phyloP scores from a whole-genome alignment of 2,329 filamentous ascomycete species.

The Microcyclosporella mali region DNA sequence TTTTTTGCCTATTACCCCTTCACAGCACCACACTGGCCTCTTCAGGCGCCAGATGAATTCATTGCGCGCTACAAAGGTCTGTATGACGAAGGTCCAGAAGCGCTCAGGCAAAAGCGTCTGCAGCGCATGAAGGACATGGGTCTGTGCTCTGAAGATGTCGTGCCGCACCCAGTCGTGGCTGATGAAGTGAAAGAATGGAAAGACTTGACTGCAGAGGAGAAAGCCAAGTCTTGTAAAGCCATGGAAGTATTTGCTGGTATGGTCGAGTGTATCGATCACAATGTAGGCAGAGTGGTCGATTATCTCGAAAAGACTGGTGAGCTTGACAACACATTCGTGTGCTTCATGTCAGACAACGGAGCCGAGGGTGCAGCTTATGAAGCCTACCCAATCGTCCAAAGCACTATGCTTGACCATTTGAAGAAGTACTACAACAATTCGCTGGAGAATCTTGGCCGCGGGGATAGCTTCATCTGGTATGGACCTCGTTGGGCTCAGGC shows the following conservation, averaged over 20 bases:
- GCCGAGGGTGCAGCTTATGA: slow-evolving; percentile 56
- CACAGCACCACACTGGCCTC: slow-evolving; percentile 58
- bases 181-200: slow-evolving; percentile 46
- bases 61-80: slow-evolving; percentile 53
- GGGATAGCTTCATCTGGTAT: slow-evolving; percentile 56
- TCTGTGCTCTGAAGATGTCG: slow-evolving; percentile 47
- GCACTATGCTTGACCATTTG: slow-evolving; percentile 49
- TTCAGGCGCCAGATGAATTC: slow-evolving; percentile 53
- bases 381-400: slow-evolving; percentile 52
- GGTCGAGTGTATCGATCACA: slow-evolving; percentile 57
- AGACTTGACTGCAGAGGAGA: slow-evolving; percentile 43
- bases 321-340: slow-evolving; percentile 58
- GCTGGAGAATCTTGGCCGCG: slow-evolving; percentile 54
- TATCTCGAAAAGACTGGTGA: slow-evolving; percentile 53
- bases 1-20: slow-evolving; percentile 59
- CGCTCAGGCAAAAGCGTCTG: slow-evolving; percentile 48
- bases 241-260: slow-evolving; percentile 61
- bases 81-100: slow-evolving; percentile 57
- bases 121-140: slow-evolving; percentile 53
- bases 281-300: slow-evolving; percentile 53
- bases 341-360: slow-evolving; percentile 60
- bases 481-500: slow-evolving; percentile 53
- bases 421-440: slow-evolving; percentile 54
- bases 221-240: slow-evolving; percentile 44
- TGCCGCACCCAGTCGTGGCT: slow-evolving; percentile 47